Evolutionary conservation across 208 protist genomes (phyloP), one percentile per base, ranked within the genome.

Genomic region (Trypanosoma melophagium): DNA sequence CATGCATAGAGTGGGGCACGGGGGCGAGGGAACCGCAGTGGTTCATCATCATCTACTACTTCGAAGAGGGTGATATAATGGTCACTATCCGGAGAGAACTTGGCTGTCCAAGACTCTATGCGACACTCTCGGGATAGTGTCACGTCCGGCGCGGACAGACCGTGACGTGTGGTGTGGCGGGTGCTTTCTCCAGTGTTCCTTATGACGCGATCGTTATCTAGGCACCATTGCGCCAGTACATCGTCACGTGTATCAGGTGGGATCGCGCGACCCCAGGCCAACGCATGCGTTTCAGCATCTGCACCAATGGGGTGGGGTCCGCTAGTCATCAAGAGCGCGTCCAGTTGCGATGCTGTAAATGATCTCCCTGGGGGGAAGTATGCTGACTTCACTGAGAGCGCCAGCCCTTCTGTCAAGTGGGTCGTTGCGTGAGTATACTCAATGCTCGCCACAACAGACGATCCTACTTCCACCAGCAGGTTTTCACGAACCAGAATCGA

Each of bases 261-360:
- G 59, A 53, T 28, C 25, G 17, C 24, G 5, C n/a, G 22, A 49
- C 40, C 59, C 59, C 59, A 64, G 2, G 59, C 59, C 25, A 54
- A 8, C n/a, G 59, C 41, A 31, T 64, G 59, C 52, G 59, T 13
- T 19, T 64, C 54, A 14, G 45, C 44, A 42, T 64, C 59, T 54
- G 59, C 59, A 49, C 59, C 59, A 35, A 62, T 62, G 57, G 25
- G 12, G 19, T 62, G 57, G 7, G 57, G 19, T 21, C 57, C 57
- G 19, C 45, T 28, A 7, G 17, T 28, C 16, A 7, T 64, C 19
- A n/a, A n/a, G 2, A 64, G 59, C 28, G 7, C 21, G 24, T 51
- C 59, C 8, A 64, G 24, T 40, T 54, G 19, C 25, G 9, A 21
- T 2, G 59, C 3, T n/a, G 59, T 54, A 44, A 54, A 8, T 24